These are phyloP conservation scores for Cubamyces sp. DNA, from an alignment of 768 basidiomycete genomes.

Conservation along the genomic window DNA sequence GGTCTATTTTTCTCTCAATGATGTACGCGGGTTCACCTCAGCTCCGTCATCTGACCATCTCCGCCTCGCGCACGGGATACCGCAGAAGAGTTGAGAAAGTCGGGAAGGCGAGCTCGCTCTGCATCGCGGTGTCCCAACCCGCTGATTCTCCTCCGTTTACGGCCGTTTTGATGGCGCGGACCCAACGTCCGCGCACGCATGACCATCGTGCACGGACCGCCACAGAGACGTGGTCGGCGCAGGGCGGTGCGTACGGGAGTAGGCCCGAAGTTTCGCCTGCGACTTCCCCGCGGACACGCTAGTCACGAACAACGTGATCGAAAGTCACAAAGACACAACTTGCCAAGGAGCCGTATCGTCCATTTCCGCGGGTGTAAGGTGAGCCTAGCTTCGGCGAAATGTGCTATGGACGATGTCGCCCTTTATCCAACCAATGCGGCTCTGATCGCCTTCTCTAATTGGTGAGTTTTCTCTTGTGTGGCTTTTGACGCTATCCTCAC, in stretches of 20 bases:
- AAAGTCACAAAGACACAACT: neutral
- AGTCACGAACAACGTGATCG: slow-evolving; percentile 5
- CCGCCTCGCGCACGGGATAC: neutral
- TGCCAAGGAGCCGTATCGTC: too few species aligned
- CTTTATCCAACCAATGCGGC: too few species aligned
- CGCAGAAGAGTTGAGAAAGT: neutral
- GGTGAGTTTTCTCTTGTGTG: too few species aligned
- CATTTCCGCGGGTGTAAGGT: too few species aligned
- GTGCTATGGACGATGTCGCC: too few species aligned
- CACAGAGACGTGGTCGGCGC: neutral
- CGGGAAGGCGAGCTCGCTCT: neutral
- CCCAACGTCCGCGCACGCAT: neutral
- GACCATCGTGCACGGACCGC: slow-evolving; percentile 10
- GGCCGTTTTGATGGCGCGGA: slow-evolving; percentile 1
- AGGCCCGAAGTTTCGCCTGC: slow-evolving; percentile 11
- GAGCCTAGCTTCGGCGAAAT: too few species aligned
- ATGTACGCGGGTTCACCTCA: neutral
- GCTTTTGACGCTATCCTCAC: too few species aligned
- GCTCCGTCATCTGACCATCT: slow-evolving; percentile 1
- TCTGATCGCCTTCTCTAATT: too few species aligned
- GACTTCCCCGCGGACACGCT: neutral
- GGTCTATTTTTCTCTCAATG: slow-evolving; percentile 4
- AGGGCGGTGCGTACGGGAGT: neutral
- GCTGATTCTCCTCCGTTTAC: neutral
- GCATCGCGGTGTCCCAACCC: neutral